These are phyloP conservation scores for Elongisporangium prolatum DNA, from an alignment of 352 stramenopile genomes.

Conservation along the genomic window DNA sequence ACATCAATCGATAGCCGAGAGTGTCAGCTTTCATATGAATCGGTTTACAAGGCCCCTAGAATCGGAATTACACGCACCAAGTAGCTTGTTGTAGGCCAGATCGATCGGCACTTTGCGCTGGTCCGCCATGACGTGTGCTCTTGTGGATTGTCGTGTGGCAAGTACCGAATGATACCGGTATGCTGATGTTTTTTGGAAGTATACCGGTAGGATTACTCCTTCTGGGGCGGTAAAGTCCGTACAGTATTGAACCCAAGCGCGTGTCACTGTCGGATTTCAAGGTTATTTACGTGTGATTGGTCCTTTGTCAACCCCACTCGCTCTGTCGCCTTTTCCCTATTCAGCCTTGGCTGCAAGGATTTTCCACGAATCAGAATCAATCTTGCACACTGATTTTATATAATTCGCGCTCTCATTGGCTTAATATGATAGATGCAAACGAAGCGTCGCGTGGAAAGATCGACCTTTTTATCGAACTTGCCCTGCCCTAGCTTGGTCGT, in stretches of 20 bases:
- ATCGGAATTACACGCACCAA: slow-evolving; percentile 29
- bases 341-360: neutral
- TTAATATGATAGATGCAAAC: neutral
- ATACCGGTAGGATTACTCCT: neutral
- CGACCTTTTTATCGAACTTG: neutral
- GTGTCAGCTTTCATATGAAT: neutral
- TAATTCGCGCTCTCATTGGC: neutral
- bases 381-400: neutral
- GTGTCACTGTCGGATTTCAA: neutral
- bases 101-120: slow-evolving; percentile 66
- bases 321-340: neutral
- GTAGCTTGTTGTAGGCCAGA: slow-evolving; percentile 75
- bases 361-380: neutral
- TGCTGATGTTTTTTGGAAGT: too few species aligned
- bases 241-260: neutral
- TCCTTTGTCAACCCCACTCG: neutral
- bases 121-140: slow-evolving; percentile 36
- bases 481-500: neutral
- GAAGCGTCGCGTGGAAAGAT: neutral
- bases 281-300: neutral
- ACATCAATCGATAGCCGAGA: slow-evolving; percentile 5
- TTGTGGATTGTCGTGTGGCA: neutral
- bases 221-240: neutral
- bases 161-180: neutral
- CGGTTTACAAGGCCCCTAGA: neutral